Base-by-base conservation (phyloP, 108 stramenopile genomes). In the Nitzschia inconspicua region DNA sequence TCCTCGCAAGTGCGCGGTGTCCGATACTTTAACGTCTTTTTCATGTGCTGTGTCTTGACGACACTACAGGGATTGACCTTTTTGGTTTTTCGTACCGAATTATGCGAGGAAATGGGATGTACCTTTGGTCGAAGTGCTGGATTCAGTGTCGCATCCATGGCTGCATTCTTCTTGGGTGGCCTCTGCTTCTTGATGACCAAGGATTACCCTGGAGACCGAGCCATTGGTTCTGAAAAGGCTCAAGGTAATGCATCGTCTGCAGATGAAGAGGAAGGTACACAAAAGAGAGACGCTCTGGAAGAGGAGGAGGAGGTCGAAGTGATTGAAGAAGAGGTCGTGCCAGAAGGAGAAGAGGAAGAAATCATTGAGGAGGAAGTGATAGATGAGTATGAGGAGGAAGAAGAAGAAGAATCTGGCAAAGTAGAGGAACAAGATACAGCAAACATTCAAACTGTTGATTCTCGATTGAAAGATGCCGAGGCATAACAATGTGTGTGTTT, bases 1-100 rank as follows among this genome's bases (percentile, higher is more conserved):
- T 66, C 65, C 20, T 57, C 65, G 0, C 65, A 66, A 10, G 24
- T 39, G 19, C 44, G 54, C 16, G 47, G 36, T 16, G 44, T 66
- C 7, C 65, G 65, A 26, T 47, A 34, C 5, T 57, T 57, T 20
- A 29, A 35, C 6, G 27, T 10, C 4, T 24, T 66, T 18, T 37
- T 66, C 7, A 11, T 66, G 26, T 57, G 19, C 26, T 40, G 63
- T 16, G 52, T 68, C 23, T 37, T 75, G 28, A 48, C 73, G 1
- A 9, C 61, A 10, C 60, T 75, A n/a, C 73, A 75, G 37, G 60
- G 73, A 24, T 14, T 68, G 22, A 57, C 62, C 7, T 66, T 68
- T 39, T 18, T 63, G 10, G 22, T 57, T 8, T 68, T 75, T 30
- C 3, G 10, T 34, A 51, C 47, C 18, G 44, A 49, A 14, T 27